A percentile compares a stretch with the other conserved stretches of the same genome.
phyloP scores from a whole-genome alignment of 1,284 basidiomycete species.

The Gymnopus androsaceus region DNA sequence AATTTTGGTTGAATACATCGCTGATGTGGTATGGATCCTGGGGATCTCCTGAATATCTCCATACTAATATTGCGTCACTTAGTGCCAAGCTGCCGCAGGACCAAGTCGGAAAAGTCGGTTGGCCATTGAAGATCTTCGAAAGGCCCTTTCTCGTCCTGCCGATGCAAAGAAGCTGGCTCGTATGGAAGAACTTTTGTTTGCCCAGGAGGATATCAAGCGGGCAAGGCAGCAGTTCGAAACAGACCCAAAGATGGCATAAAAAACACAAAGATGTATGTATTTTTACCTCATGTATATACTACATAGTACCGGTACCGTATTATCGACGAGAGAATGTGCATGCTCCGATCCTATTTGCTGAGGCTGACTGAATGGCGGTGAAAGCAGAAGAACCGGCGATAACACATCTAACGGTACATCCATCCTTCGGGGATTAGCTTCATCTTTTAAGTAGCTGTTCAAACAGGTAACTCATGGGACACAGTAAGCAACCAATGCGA shows the following conservation, averaged over 20 bases:
- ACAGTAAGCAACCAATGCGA: too few species aligned
- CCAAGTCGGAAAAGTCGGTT: constrained; percentile 71
- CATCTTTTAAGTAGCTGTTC: too few species aligned
- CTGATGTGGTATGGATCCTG: constrained; percentile 71
- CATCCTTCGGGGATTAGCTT: too few species aligned
- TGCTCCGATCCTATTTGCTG: not conserved
- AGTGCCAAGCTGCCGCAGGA: constrained; percentile 74
- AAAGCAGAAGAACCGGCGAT: too few species aligned
- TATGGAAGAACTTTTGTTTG: constrained; percentile 87
- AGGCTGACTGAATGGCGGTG: not conserved
- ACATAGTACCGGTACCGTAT: not conserved
- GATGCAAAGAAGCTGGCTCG: constrained; percentile 86
- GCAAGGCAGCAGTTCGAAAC: constrained; percentile 77
- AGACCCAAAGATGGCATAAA: constrained; percentile 12
- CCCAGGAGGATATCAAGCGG: constrained; percentile 91
- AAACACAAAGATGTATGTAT: not conserved
- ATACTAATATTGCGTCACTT: constrained; percentile 15
- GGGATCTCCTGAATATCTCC: constrained; percentile 13
- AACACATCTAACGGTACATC: too few species aligned
- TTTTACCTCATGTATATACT: not conserved
- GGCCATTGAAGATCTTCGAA: constrained; percentile 79
- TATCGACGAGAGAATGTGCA: not conserved
- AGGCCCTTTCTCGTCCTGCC: constrained; percentile 72
- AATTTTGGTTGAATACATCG: constrained; percentile 89
- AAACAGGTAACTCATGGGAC: too few species aligned